Evolutionary conservation across 2,329 filamentous ascomycete genomes (phyloP), one percentile per base, ranked within the genome.

Genomic region (Fusarium napiforme): DNA sequence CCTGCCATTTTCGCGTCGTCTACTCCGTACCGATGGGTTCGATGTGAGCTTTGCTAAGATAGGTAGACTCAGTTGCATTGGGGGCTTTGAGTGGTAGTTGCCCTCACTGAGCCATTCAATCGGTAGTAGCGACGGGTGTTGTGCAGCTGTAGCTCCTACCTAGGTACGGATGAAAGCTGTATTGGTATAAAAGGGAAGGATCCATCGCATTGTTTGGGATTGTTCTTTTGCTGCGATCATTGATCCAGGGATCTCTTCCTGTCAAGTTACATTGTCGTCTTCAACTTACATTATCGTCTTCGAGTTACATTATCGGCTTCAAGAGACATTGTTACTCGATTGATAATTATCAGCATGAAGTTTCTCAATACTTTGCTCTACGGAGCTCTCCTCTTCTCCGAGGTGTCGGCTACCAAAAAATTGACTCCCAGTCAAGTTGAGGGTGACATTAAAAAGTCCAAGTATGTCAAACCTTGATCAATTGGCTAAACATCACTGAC

Each of bases 371-470:
- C 61, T 14, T 46, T 78, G 47, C 60, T 78, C 62, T 77, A 59
- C 52, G 76, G 75, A 66, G 67, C 73, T 32, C 43, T 77, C 26
- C 63, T 78, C 52, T 63, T 72, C 23, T 63, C 69, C 4, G 70
- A 71, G 57, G 76, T 66, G 11, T 60, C 69, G 7, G 76, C 73
- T 42, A 52, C 60, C 28, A 71, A 75, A 46, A 77, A 77, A 14
- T 18, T 78, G 60, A 78, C 76, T 8, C 37, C 75, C 10, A 77
- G 60, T 18, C 69, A 72, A 55, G 76, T 78, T 11, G 75, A 77
- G 49, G 73, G 72, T 0, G 76, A 78, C 42, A 78, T 78, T 11
- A 67, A 77, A 43, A 69, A 74, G 63, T 64, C 70, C 16, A 74
- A 75, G 76, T 78, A 68, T 34, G 72, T 34, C 4, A 28, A 45